Percentiles rank a stretch among this genome's conserved stretches.
Evolutionary conservation across 495 filamentous ascomycete species (phyloP).

Genomic region (Aspergillus avenaceus): DNA sequence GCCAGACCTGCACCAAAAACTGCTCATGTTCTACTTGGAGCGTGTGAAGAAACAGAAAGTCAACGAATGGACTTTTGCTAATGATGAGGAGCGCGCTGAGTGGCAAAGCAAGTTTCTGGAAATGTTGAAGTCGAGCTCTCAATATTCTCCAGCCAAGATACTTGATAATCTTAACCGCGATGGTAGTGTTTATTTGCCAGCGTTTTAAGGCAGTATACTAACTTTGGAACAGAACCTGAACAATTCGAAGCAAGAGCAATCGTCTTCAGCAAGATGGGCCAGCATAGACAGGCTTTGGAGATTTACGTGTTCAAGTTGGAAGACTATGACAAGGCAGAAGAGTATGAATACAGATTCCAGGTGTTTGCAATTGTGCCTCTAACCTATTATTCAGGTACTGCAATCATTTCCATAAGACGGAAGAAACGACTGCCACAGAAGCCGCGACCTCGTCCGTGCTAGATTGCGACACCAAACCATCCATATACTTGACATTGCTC

Average conservation of each 20-base stretch:
- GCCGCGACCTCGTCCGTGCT: constrained; percentile 34
- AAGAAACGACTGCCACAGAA: constrained; percentile 37
- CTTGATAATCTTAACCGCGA: constrained; percentile 73
- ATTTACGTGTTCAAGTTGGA: constrained; percentile 95
- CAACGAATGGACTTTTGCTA: constrained; percentile 28
- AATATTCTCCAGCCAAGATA: constrained; percentile 76
- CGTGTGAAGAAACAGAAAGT: constrained; percentile 48
- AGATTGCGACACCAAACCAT: constrained; percentile 55
- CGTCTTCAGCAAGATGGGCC: constrained; percentile 91
- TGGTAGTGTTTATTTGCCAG: constrained; percentile 46
- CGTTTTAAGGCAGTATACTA: background rate
- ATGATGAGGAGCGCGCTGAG: constrained; percentile 47
- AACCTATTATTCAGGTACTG: constrained; percentile 66
- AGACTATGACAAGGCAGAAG: constrained; percentile 86
- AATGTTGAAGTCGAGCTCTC: constrained; percentile 70
- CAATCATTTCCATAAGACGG: constrained; percentile 69
- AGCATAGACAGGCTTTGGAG: constrained; percentile 88
- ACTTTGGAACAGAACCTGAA: constrained; percentile 55
- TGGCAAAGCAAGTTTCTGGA: constrained; percentile 62
- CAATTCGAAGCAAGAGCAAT: constrained; percentile 91
- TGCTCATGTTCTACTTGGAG: constrained; percentile 73
- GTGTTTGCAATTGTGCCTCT: no score
- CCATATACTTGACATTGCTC: constrained; percentile 87
- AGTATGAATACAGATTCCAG: constrained; percentile 46
- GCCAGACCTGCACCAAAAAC: constrained; percentile 79